A percentile compares a stretch with the other conserved stretches of the same genome.
These are phyloP conservation scores for Scutellaria baicalensis DNA, from an alignment of 257 asterid genomes.

Conservation along the genomic window DNA sequence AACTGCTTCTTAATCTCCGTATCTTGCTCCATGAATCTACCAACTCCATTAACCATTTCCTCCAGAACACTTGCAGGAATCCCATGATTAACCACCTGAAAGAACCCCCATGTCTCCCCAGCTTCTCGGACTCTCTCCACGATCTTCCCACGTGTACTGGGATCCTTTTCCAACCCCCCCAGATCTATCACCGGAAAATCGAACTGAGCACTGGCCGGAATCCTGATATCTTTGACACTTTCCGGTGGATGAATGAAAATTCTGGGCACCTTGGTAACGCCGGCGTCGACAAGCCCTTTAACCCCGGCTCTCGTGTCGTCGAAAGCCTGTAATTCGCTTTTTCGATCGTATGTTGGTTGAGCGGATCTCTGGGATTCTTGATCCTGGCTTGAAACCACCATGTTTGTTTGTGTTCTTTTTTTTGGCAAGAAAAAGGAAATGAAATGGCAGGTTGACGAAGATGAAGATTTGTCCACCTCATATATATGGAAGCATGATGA, in stretches of 20 bases:
- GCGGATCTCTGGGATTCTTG: neutral
- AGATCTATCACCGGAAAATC: slow-evolving; percentile 31
- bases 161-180: neutral
- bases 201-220: neutral
- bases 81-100: slow-evolving; percentile 34
- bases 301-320: slow-evolving; percentile 37
- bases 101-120: slow-evolving; percentile 22
- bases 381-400: neutral
- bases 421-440: too few relatives aligned
- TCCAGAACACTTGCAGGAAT: slow-evolving; percentile 12
- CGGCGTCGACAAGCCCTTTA: slow-evolving; percentile 29
- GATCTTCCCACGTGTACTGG: neutral
- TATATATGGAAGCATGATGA: too few relatives aligned
- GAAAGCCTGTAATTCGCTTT: slow-evolving; percentile 20
- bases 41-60: slow-evolving; percentile 21
- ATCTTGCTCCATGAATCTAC: slow-evolving; percentile 31
- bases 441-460: too few relatives aligned
- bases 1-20: slow-evolving; percentile 26
- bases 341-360: slow-evolving; percentile 12
- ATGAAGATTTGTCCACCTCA: too few relatives aligned
- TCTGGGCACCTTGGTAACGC: slow-evolving; percentile 20
- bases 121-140: slow-evolving; percentile 16
- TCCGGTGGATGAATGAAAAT: slow-evolving; percentile 23
- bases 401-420: too few relatives aligned
- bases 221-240: neutral